These are phyloP conservation scores for Rhinocladiella similis DNA, from an alignment of 2,329 filamentous ascomycete genomes.

Conservation along the genomic window DNA sequence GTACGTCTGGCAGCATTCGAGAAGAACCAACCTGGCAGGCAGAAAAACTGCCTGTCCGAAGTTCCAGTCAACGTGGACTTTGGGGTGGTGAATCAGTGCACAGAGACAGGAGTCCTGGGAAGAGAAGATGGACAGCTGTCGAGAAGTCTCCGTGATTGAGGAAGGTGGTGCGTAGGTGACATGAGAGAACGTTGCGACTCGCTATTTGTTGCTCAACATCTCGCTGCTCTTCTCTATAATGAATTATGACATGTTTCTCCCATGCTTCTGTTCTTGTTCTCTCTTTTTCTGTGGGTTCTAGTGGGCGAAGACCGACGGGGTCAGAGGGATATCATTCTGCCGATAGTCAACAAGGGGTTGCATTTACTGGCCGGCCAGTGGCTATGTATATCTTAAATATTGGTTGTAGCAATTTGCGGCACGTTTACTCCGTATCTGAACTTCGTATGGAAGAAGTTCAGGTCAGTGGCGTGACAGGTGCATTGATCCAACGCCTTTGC, in stretches of 20 bases:
- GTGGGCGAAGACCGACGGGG: no score
- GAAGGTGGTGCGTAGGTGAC: not conserved
- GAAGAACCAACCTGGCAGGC: conserved; percentile 7
- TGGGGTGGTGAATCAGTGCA: conserved; percentile 24
- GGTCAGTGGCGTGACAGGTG: no score
- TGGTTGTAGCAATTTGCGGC: no score
- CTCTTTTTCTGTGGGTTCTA: not conserved
- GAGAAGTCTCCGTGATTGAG: conserved; percentile 19
- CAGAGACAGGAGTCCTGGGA: conserved; percentile 23
- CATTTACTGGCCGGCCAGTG: no score
- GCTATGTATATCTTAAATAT: no score
- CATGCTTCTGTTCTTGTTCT: not conserved
- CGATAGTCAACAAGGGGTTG: no score
- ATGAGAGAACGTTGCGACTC: not conserved
- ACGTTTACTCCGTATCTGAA: no score
- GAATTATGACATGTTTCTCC: not conserved
- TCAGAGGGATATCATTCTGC: no score
- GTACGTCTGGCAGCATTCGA: conserved; percentile 10
- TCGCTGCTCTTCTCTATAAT: not conserved
- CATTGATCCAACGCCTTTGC: no score
- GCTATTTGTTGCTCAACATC: no score
- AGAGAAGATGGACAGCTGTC: conserved; percentile 26
- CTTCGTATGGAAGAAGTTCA: no score
- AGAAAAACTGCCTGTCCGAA: conserved; percentile 18
- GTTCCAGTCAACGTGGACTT: conserved; percentile 24